Conservation (phyloP, 2,329 filamentous ascomycete genomes). For the Microsporum audouinii region DNA sequence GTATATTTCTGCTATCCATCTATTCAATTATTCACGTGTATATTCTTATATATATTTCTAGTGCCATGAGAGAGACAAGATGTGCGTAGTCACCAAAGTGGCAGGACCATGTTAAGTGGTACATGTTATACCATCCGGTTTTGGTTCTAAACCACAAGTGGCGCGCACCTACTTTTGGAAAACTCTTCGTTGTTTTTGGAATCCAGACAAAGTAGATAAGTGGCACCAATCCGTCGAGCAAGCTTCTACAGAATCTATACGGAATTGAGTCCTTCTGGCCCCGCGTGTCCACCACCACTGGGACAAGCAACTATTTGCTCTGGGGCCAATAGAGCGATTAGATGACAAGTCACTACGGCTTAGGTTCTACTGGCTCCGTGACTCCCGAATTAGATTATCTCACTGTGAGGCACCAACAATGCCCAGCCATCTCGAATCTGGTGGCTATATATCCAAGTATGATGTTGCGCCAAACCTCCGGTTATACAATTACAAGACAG, state of each 20-base stretch:
- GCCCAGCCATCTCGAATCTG: background rate
- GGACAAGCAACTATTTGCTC: slow-evolving; percentile 4
- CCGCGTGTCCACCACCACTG: slow-evolving; percentile 3
- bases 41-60: background rate
- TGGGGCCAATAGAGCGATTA: background rate
- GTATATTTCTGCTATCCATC: too few species aligned
- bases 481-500: background rate
- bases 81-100: slow-evolving; percentile 1
- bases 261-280: slow-evolving; percentile 1
- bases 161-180: background rate
- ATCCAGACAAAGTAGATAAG: background rate
- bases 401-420: background rate
- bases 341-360: background rate
- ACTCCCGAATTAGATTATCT: background rate
- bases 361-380: background rate
- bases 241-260: background rate
- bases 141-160: background rate
- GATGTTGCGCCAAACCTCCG: background rate
- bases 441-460: background rate
- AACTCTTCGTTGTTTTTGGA: background rate
- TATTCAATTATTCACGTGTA: too few species aligned
- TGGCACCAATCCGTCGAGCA: background rate
- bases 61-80: background rate
- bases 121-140: background rate
- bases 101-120: background rate